A percentile compares a stretch with the other conserved stretches of the same genome.
phyloP scores from a whole-genome alignment of 345 rosid genomes.

The rapeseed (Brassica napus) region Da-Ae NC_063442.1:30139501-30140000 shows the following conservation, averaged over 20 bases:
- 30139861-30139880: slow-evolving; percentile 75
- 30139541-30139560: slow-evolving; percentile 28
- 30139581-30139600: slow-evolving; percentile 8
- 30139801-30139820: slow-evolving; percentile 38
- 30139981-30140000: slow-evolving; percentile 70
- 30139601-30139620: slow-evolving; percentile 9
- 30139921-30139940: slow-evolving; percentile 69
- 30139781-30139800: slow-evolving; percentile 18
- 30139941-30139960: slow-evolving; percentile 92
- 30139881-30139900: slow-evolving; percentile 91
- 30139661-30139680: not conserved
- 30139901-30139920: slow-evolving; percentile 81
- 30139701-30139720: not conserved
- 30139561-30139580: not conserved
- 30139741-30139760: slow-evolving; percentile 7
- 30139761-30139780: slow-evolving; percentile 3
- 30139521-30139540: slow-evolving; percentile 31
- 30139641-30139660: slow-evolving; percentile 13
- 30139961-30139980: slow-evolving; percentile 77
- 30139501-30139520: slow-evolving; percentile 17
- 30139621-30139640: slow-evolving; percentile 4
- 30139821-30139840: slow-evolving; percentile 38
- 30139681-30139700: not conserved
- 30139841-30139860: slow-evolving; percentile 53
- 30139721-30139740: not conserved